phyloP scores from a whole-genome alignment of 306 rosid genomes.

The Rosa persica region DNA sequence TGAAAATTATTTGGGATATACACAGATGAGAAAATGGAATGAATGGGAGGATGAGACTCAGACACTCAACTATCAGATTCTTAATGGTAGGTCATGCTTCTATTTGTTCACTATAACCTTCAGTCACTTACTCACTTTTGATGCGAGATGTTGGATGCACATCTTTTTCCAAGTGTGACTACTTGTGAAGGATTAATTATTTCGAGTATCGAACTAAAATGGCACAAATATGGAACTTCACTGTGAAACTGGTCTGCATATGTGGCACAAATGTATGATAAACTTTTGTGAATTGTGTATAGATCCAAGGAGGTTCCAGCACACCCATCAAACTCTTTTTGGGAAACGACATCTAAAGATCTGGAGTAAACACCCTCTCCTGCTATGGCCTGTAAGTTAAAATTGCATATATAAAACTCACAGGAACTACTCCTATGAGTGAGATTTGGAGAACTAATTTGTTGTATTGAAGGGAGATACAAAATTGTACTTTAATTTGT shows the following conservation, averaged over 20 bases:
- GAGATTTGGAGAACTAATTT: not conserved
- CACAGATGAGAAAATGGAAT: constrained; percentile 66
- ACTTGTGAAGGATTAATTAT: too few relatives aligned
- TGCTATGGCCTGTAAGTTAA: constrained; percentile 55
- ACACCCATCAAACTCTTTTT: constrained; percentile 45
- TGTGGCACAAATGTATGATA: not conserved
- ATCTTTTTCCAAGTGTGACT: too few relatives aligned
- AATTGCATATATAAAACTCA: not conserved
- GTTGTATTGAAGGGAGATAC: not conserved
- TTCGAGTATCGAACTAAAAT: too few relatives aligned
- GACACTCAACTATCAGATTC: constrained; percentile 57
- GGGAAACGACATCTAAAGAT: constrained; percentile 60
- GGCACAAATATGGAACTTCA: too few relatives aligned
- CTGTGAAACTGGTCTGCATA: too few relatives aligned
- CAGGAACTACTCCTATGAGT: not conserved
- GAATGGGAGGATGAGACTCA: constrained; percentile 69
- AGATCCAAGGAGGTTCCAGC: constrained; percentile 64
- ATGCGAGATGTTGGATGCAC: too few relatives aligned
- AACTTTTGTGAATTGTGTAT: not conserved
- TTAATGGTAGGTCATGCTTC: constrained; percentile 39
- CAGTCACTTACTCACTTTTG: too few relatives aligned
- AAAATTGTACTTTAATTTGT: too few relatives aligned
- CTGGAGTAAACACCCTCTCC: constrained; percentile 47
- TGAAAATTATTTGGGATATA: not conserved
- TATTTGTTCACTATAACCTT: not conserved